These are phyloP conservation scores for Scortechinia acanthostroma DNA, from an alignment of 2,329 filamentous ascomycete species.

Conservation along the genomic window DNA sequence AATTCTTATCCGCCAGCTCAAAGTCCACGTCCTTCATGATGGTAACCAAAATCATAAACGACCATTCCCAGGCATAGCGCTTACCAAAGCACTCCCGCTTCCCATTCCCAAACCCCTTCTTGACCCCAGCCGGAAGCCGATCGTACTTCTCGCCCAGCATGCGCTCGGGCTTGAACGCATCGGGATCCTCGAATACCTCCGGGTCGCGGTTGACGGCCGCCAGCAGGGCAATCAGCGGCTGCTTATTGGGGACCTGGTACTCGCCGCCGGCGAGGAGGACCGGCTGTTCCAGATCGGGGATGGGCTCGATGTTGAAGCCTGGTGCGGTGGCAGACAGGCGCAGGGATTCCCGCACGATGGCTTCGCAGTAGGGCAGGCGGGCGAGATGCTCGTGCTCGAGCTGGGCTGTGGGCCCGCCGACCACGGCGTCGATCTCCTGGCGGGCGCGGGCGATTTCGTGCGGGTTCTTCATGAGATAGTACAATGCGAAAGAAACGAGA, in stretches of 20 bases:
- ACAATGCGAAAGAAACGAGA: constrained; percentile 33
- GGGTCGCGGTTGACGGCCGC: constrained; percentile 40
- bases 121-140: constrained; percentile 30
- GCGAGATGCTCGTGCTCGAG: constrained; percentile 37
- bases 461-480: constrained; percentile 42
- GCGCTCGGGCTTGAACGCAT: constrained; percentile 35
- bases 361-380: constrained; percentile 43
- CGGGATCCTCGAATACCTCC: constrained; percentile 34
- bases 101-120: constrained; percentile 42
- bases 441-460: constrained; percentile 36
- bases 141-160: constrained; percentile 37
- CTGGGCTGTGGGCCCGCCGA: constrained; percentile 33
- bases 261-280: constrained; percentile 36
- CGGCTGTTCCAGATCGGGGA: constrained; percentile 30
- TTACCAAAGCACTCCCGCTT: constrained; percentile 42
- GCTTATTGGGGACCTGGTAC: constrained; percentile 38
- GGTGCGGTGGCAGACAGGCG: constrained; percentile 45
- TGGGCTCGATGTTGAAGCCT: constrained; percentile 42
- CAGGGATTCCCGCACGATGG: constrained; percentile 42
- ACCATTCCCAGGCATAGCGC: constrained; percentile 38
- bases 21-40: constrained; percentile 36
- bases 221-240: constrained; percentile 38
- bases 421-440: constrained; percentile 41
- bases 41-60: constrained; percentile 28
- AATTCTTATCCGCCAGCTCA: constrained; percentile 27